Evolutionary conservation across 192 early-diverging fungal genomes (phyloP), one percentile per base, ranked within the genome.

Genomic region (Coemansia biformis): DNA sequence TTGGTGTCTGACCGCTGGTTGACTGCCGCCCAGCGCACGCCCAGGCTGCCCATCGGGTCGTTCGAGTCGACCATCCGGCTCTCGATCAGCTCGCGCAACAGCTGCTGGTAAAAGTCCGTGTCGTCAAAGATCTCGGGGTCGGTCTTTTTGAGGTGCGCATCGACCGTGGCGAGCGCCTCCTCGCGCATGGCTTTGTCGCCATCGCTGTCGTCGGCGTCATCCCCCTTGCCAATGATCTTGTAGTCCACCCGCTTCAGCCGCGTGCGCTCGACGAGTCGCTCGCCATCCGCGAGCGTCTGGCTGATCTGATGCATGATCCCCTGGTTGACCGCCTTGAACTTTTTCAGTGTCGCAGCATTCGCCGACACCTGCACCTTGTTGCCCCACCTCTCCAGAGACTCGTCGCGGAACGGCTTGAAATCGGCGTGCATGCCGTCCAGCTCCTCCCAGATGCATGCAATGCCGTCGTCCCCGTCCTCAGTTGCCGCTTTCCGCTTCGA

Each of bases 301-400:
- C 74, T 51, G 43, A 92, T 83, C 72, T 94, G 92, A 30, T 75
- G 72, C 59, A 86, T 51, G 12, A 86, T 78, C 19, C 83, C 78
- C 74, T 91, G 86, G 75, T 98, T 91, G 57, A 98, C 85, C 0
- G 89, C 89, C 60, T 94, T 96, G 79, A 98, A 95, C 59, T 93
- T 93, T 52, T 93, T 98, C 58, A 82, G 76, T 30, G 84, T 66
- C 0, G 83, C 73, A 9, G 84, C 75, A 22, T 80, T 83, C 5
- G 81, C 79, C 4, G 89, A 77, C 10, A 83, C 74, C 44, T 85
- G 83, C 1, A 91, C 86, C 57, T 93, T 95, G 66, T 79, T 83
- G 57, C 82, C 84, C 95, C 95, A 98, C 54, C 93, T 96, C 32
- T 96, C 93, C 18, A 98, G 76, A 9, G 89, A 91, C 47, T 73